Base-by-base conservation (phyloP, 805 yeast genomes). In the Nakazawaea sp. region DNA sequence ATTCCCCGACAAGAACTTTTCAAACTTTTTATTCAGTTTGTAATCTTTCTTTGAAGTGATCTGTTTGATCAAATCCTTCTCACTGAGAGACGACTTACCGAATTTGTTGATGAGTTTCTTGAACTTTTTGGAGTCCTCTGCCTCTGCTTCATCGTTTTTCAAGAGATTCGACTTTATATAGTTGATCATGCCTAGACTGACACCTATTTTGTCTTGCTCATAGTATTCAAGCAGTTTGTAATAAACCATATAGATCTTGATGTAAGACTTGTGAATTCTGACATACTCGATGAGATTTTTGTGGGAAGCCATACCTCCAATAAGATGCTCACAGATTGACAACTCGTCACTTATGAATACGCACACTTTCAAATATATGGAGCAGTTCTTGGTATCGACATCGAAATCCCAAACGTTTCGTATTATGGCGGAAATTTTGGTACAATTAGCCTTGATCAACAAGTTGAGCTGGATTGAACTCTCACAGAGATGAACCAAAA, bases 351-450 rank as follows among this genome's bases (percentile, higher is more conserved):
- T 12, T 4, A 39, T 31, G 20, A 15, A 39, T 18, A 39, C 19
- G 17, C 42, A 29, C 11, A 39, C 32, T 18, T 30, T 34, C 27
- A 34, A 23, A 20, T 30, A 34, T 3, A 34, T 39, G 15, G 18
- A 13, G 21, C 21, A 18, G 29, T 39, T 39, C 23, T 30, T 30
- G 17, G 38, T 26, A 10, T 31, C 32, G 9, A 39, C 23, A 4
- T 34, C 27, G 27, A 39, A 39, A 21, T 33, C 17, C 42, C 42
- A 39, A 21, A 34, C 38, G 29, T 33, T 30, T 13, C 26, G 17
- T 23, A 11, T 27, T 4, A 39, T 30, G 18, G 19, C 27, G 15
- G 27, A 8, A 7, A 39, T 19, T 16, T 34, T 34, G 11, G 17
- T 5, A 16, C 4, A 26, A 23, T 31, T 39, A 13, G 35, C 17